Conservation (phyloP, 352 stramenopile species). For the Globisporangium heterothallicum region DNA sequence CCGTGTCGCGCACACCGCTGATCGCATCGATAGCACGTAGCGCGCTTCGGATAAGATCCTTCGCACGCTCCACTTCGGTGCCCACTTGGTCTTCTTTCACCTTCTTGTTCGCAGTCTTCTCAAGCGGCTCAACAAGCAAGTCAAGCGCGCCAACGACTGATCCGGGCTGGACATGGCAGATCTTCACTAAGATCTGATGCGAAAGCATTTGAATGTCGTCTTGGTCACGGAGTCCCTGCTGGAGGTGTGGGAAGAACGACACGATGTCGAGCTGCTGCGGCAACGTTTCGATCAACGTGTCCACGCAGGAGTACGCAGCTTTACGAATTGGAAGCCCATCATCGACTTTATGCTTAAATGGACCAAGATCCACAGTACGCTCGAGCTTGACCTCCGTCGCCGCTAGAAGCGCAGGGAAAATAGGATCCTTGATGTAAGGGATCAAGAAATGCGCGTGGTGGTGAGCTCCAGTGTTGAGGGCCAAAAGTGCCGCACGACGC, state of each 20-base stretch:
- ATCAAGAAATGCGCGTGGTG: conserved; percentile 86
- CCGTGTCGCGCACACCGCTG: conserved; percentile 60
- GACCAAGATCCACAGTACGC: conserved; percentile 95
- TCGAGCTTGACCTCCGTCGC: conserved; percentile 93
- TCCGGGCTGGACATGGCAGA: conserved; percentile 79
- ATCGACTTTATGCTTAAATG: conserved; percentile 98
- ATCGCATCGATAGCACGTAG: conserved; percentile 85
- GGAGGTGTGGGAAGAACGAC: conserved; percentile 92
- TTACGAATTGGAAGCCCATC: conserved; percentile 84
- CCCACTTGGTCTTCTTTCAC: conserved; percentile 94
- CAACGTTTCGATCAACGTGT: conserved; percentile 94
- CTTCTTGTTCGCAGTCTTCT: conserved; percentile 95
- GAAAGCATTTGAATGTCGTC: conserved; percentile 96
- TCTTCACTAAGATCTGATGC: conserved; percentile 96
- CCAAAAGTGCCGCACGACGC: conserved; percentile 91
- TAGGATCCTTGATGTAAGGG: conserved; percentile 74
- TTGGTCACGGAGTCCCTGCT: conserved; percentile 87
- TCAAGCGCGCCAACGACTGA: conserved; percentile 85
- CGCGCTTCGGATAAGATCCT: conserved; percentile 95
- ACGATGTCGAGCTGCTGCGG: conserved; percentile 89
- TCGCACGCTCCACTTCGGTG: conserved; percentile 93
- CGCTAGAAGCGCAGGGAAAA: conserved; percentile 90
- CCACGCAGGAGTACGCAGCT: conserved; percentile 92
- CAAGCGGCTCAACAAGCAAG: conserved; percentile 88
- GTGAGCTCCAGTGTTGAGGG: conserved; percentile 95